Base-by-base conservation (phyloP, 371 early-diverging fungal species). In the Phascolomyces articulosus region DNA sequence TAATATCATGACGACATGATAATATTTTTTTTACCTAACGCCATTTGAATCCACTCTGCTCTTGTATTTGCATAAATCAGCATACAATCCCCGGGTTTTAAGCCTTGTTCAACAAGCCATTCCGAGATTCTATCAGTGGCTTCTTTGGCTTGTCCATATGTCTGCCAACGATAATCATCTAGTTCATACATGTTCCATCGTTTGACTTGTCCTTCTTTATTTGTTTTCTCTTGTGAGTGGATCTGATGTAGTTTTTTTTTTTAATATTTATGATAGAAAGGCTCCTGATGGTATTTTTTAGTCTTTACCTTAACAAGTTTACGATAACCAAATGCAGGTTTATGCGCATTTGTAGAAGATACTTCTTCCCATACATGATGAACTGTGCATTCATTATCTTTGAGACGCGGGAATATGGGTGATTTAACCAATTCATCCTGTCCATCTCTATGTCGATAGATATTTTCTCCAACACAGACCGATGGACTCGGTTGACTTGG, bases 11-110 rank as follows among this genome's bases (percentile, higher is more conserved):
- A 34, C 11, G 11, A 9, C 34, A 34, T 34, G 24, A 23, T 28
- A 13, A 29, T 28, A 2, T 29, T 15, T 13, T 41, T n/a, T 64
- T 73, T 79, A 83, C 85, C 85, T 68, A 83, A 67, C 18, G 85
- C 76, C 40, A 77, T 75, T 24, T 82, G 63, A 69, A 84, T 79
- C 87, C 87, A 86, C 40, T 82, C 83, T 10, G 80, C 71, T 49
- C 87, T 73, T 59, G 87, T 85, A 38, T 82, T 80, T 23, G 88
- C 85, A 70, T 83, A 91, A 53, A 91, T 79, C 63, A 87, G 68
- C 55, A 90, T 77, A 47, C 79, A 73, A 57, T 83, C 82, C 21
- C 71, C 83, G 18, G 73, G 60, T 40, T 71, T 60, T 24, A 83
- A 34, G 0, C 84, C 85, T 29, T 75, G 71, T 29, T 69, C 63